Percentiles rank a stretch among this genome's conserved stretches.
phyloP scores from a whole-genome alignment of 2,329 filamentous ascomycete genomes.

The Colletotrichum zoysiae region DNA sequence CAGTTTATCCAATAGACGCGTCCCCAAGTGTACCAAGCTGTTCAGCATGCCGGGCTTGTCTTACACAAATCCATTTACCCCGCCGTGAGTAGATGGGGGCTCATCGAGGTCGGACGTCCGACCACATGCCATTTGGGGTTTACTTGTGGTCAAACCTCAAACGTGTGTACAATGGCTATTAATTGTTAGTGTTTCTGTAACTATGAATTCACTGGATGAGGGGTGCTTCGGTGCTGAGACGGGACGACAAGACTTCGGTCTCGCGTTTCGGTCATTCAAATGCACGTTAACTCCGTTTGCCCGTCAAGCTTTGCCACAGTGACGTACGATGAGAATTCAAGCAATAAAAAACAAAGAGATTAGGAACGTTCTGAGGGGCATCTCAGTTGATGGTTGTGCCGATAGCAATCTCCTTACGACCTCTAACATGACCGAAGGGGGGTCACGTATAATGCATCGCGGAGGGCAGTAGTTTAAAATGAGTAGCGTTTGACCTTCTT shows the following conservation, averaged over 20 bases:
- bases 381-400: too few relatives aligned
- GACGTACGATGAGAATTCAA: neutral
- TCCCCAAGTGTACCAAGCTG: too few relatives aligned
- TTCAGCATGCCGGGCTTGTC: neutral
- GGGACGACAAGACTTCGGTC: conserved; percentile 20
- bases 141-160: neutral
- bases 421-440: too few relatives aligned
- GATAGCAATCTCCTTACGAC: too few relatives aligned
- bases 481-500: too few relatives aligned
- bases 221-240: conserved; percentile 3
- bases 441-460: too few relatives aligned
- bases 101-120: conserved; percentile 33
- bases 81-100: neutral
- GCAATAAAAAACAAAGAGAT: accelerated
- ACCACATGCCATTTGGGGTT: neutral
- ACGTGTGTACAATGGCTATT: neutral
- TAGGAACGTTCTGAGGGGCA: neutral
- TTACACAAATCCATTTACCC: neutral
- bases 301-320: neutral
- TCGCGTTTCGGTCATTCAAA: neutral
- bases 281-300: neutral
- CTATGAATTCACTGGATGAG: neutral
- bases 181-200: neutral
- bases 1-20: neutral
- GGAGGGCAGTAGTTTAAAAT: too few relatives aligned